A percentile compares a stretch with the other conserved stretches of the same genome.
phyloP scores from a whole-genome alignment of 225 moss, liverwort and hornwort species.

The Sphagnum tenellum region DNA sequence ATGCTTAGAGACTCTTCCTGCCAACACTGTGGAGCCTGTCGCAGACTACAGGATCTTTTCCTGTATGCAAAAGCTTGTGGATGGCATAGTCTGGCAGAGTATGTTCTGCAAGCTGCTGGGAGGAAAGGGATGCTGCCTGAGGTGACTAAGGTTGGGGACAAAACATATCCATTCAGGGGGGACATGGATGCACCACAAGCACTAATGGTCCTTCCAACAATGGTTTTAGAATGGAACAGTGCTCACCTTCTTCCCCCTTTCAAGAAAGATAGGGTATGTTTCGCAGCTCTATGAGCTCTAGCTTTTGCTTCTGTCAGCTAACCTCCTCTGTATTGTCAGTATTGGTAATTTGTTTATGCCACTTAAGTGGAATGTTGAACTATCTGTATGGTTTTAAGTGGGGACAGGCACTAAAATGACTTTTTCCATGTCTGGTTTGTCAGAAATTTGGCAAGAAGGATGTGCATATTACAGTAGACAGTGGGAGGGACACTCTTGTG shows the following conservation, averaged over 20 bases:
- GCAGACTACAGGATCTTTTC: conserved; percentile 32
- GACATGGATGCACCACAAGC: conserved; percentile 23
- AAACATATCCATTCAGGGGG: conserved; percentile 26
- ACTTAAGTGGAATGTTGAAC: not conserved
- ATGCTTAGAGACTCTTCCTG: conserved; percentile 30
- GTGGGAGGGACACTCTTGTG: conserved; percentile 6
- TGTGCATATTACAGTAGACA: conserved; percentile 30
- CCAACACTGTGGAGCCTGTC: conserved; percentile 9
- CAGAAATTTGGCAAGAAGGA: conserved; percentile 38
- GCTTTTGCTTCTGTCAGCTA: no score
- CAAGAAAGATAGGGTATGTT: conserved; percentile 36
- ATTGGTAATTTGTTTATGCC: not conserved
- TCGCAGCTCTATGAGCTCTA: no score
- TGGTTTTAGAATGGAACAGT: conserved; percentile 23
- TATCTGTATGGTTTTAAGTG: conserved; percentile 5
- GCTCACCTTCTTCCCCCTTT: conserved; percentile 30
- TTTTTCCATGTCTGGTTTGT: not conserved
- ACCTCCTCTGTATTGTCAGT: no score
- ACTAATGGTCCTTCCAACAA: conserved; percentile 27
- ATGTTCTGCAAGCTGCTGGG: conserved; percentile 58
- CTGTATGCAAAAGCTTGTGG: conserved; percentile 36
- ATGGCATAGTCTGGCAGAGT: conserved; percentile 62
- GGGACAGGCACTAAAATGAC: no score
- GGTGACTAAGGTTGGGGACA: conserved; percentile 29
- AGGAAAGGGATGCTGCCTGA: conserved; percentile 33